A percentile compares a stretch with the other conserved stretches of the same genome.
Evolutionary conservation across 768 basidiomycete genomes (phyloP).

Genomic region (Boletus sp.): DNA sequence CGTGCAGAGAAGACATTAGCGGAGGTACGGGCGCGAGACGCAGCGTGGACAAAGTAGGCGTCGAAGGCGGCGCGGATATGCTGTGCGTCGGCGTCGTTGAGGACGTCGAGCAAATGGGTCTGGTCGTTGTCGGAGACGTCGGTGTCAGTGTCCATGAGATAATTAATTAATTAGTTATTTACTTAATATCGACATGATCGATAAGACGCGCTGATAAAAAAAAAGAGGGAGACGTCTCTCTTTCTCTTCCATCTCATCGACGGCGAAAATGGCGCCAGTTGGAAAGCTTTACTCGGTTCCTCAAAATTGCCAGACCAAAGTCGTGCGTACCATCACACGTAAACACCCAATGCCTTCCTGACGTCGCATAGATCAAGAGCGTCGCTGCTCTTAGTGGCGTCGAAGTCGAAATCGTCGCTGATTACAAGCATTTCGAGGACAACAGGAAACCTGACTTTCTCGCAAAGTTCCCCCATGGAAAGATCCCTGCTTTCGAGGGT

Average conservation of each 20-base stretch:
- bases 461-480: constrained; percentile 74
- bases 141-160: constrained; percentile 28
- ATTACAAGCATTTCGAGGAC: constrained; percentile 58
- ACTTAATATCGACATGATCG: constrained; percentile 23
- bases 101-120: constrained; percentile 9
- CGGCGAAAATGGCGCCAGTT: constrained; percentile 47
- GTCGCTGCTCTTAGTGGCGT: constrained; percentile 59
- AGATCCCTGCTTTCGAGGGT: constrained; percentile 81
- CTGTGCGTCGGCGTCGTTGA: constrained; percentile 3
- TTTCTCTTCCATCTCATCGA: constrained; percentile 21
- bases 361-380: constrained; percentile 43
- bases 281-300: constrained; percentile 63
- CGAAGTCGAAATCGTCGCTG: constrained; percentile 48
- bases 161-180: constrained; percentile 15
- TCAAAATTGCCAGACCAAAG: constrained; percentile 37
- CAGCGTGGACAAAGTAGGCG: constrained; percentile 71
- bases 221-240: constrained; percentile 6
- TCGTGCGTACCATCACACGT: constrained; percentile 35
- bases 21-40: constrained; percentile 68
- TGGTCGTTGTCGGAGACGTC: constrained; percentile 30
- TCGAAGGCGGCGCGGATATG: constrained; percentile 64
- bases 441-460: constrained; percentile 71
- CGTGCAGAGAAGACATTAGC: constrained; percentile 74
- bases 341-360: neutral
- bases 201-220: constrained; percentile 30